Percentiles rank a stretch among this genome's conserved stretches.
These are phyloP conservation scores for Globisporangium alternatum DNA, from an alignment of 352 stramenopile species.

Conservation along the genomic window DNA sequence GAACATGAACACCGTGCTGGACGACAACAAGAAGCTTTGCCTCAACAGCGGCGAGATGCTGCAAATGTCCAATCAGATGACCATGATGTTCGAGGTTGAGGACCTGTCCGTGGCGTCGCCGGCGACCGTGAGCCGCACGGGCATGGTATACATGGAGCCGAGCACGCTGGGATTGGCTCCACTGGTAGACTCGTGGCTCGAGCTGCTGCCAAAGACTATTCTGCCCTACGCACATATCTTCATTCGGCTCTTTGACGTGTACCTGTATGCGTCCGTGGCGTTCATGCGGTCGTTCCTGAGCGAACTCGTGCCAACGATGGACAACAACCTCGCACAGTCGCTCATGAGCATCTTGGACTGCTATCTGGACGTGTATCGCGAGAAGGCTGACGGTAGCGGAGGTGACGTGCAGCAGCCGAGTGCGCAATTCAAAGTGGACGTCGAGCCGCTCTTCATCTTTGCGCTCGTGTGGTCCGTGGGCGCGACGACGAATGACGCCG, in stretches of 20 bases:
- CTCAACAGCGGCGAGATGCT: conserved; percentile 94
- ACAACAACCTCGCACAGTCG: conserved; percentile 91
- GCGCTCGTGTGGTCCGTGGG: conserved; percentile 91
- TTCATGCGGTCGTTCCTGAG: conserved; percentile 86
- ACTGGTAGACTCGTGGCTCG: conserved; percentile 90
- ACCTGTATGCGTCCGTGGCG: conserved; percentile 83
- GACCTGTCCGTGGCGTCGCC: conserved; percentile 93
- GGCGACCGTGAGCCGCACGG: conserved; percentile 92
- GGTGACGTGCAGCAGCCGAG: conserved; percentile 43
- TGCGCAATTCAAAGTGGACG: conserved; percentile 71
- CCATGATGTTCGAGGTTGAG: conserved; percentile 98
- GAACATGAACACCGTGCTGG: conserved; percentile 96
- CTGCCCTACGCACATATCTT: conserved; percentile 40
- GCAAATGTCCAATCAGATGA: conserved; percentile 95
- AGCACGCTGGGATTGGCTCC: conserved; percentile 87
- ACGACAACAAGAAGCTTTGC: conserved; percentile 96
- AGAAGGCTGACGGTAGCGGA: conserved; percentile 39
- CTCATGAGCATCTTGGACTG: conserved; percentile 93
- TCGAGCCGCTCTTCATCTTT: conserved; percentile 91
- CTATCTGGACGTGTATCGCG: conserved; percentile 69
- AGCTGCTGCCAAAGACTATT: conserved; percentile 51
- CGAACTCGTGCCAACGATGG: conserved; percentile 91
- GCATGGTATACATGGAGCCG: conserved; percentile 97
- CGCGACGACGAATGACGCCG: conserved; percentile 87
- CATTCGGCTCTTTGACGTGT: conserved; percentile 87